Evolutionary conservation across 192 early-diverging fungal genomes (phyloP), one percentile per base, ranked within the genome.

Genomic region (Rhizophagus clarus): DNA sequence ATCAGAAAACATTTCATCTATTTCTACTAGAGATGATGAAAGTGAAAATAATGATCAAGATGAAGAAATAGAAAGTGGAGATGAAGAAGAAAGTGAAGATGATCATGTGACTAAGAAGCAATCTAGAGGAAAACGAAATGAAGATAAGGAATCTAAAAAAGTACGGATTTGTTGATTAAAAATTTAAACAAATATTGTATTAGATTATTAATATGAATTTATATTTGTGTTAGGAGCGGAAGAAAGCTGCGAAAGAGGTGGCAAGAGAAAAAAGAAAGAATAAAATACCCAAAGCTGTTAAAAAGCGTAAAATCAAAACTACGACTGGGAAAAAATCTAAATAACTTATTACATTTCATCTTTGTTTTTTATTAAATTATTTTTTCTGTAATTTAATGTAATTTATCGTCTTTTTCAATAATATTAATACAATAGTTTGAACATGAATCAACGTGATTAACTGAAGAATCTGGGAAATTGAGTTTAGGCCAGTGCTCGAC

Each of bases 281-380:
- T 81, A 99, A 99, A 87, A 91, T 97, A 20, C 97, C 97, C 29
- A 99, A 99, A 85, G 90, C 94, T 20, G 95, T 96, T 83, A 99
- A 99, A 85, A 99, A 98, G 84, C 90, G 95, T 76, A 96, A 94
- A 82, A 90, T 96, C 80, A 95, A 96, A 68, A 82, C 86, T 12
- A 90, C 89, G 22, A 87, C 89, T 24, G 89, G 85, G 32, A 95
- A 89, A 83, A 89, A 91, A 79, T 82, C 86, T 66, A 88, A 90
- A 85, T n/a, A n/a, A n/a, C n/a, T n/a, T n/a, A n/a, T n/a, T n/a
- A n/a, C n/a, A n/a, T n/a, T n/a, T n/a, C n/a, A n/a, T n/a, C n/a
- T n/a, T n/a, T n/a, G n/a, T n/a, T n/a, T n/a, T n/a, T n/a, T n/a
- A n/a, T n/a, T n/a, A n/a, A n/a, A n/a, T n/a, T n/a, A n/a, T n/a